Evolutionary conservation across 345 rosid species (phyloP).

Genomic region (Angophora floribunda): DNA sequence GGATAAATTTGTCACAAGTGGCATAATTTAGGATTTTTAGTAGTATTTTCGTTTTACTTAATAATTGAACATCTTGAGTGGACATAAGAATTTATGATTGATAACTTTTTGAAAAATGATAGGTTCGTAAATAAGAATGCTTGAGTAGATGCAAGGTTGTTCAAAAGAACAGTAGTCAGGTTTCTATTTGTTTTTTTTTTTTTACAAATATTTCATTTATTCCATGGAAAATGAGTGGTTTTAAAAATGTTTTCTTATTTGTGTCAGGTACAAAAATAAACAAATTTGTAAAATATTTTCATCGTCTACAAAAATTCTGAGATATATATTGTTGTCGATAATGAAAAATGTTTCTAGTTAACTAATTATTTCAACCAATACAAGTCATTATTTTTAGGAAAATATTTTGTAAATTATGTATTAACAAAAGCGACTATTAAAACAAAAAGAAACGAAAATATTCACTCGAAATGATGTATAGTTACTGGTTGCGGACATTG

Average conservation of each 20-base stretch:
- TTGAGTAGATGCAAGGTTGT: no score
- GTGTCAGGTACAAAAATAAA: rapidly evolving
- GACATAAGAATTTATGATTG: background rate
- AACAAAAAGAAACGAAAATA: rapidly evolving
- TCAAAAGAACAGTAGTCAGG: no score
- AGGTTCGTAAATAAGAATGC: background rate
- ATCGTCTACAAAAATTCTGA: rapidly evolving
- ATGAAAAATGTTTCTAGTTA: rapidly evolving
- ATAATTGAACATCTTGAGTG: background rate
- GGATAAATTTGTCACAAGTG: no score
- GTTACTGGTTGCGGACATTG: background rate
- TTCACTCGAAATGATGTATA: background rate
- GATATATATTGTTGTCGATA: rapidly evolving
- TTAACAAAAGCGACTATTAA: background rate
- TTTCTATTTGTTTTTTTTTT: no score
- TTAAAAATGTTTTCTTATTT: no score
- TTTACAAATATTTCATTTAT: no score
- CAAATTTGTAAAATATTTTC: rapidly evolving
- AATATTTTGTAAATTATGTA: no score
- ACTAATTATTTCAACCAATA: no score
- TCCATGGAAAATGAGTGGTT: no score
- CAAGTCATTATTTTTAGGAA: no score
- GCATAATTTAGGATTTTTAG: no score
- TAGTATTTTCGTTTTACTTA: background rate
- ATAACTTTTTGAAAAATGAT: background rate